Evolutionary conservation across 345 rosid genomes (phyloP), one percentile per base, ranked within the genome.

Genomic region (Eucalyptus leucophloia): DNA sequence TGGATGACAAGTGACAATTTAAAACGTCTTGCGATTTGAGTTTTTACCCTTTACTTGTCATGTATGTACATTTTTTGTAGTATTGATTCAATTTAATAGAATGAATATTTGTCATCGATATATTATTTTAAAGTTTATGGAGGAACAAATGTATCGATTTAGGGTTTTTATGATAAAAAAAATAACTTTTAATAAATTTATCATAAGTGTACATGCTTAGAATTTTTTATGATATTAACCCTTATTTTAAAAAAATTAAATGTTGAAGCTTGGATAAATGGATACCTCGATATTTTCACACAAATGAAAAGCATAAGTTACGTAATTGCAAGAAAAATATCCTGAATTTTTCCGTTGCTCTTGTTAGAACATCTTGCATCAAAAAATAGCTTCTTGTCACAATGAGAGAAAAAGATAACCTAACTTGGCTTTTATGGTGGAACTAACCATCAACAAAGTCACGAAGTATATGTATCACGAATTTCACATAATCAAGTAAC

Each of bases 171-270:
- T 50, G 2, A 10, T 19, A 7, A 53, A 53, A 53, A 50, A 8
- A 19, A 8, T 53, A 21, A 0, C 4, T 19, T 53, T 19, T 53
- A 2, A 0, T 8, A 53, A 53, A 53, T 53, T 53, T 53, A 53
- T 19, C 5, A 53, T 0, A 53, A 53, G 0, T 53, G 0, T 16
- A 53, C 4, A 0, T 0, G 0, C 8, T 53, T 53, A 53, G 2
- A 53, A 53, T 21, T 53, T 53, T 53, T 21, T 1, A 5, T 53
- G 4, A 53, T 53, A 53, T 53, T 53, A 21, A 53, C 4, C 0
- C 3, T 65, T n/a, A 65, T 65, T 65, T 65, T 2, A 15, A 65
- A 7, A n/a, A 15, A 3, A 4, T 4, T n/a, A 65, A 3, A 15
- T 7, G 37, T 7, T n/a, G 37, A 65, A 32, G 18, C 1, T 21